Percentiles rank a stretch among this genome's conserved stretches.
These are phyloP conservation scores for Didymella keratinophila DNA, from an alignment of 2,329 filamentous ascomycete genomes.

Conservation along the genomic window DNA sequence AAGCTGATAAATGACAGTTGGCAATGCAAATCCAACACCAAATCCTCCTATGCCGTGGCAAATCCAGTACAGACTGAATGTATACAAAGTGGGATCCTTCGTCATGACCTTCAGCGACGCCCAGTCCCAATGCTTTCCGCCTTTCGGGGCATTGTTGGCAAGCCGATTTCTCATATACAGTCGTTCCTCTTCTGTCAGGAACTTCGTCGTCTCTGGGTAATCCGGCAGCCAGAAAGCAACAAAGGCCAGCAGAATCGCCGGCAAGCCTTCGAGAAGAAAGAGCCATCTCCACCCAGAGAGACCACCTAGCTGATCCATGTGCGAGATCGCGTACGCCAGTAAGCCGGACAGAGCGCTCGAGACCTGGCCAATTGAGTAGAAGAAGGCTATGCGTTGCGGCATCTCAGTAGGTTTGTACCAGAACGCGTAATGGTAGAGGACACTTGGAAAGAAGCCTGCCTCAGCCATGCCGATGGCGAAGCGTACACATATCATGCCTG, in stretches of 20 bases:
- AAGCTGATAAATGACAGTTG: slow-evolving; percentile 33
- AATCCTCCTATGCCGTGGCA: slow-evolving; percentile 34
- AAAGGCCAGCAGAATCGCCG: slow-evolving; percentile 28
- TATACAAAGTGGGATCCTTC: slow-evolving; percentile 30
- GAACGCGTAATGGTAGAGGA: slow-evolving; percentile 60
- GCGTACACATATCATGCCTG: slow-evolving; percentile 33
- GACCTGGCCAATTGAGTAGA: slow-evolving; percentile 59
- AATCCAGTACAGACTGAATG: slow-evolving; percentile 32
- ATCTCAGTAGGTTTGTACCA: slow-evolving; percentile 54
- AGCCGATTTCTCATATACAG: slow-evolving; percentile 21
- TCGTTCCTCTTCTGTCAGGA: slow-evolving; percentile 29
- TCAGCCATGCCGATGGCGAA: slow-evolving; percentile 33
- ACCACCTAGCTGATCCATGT: slow-evolving; percentile 63
- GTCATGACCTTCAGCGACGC: slow-evolving; percentile 22
- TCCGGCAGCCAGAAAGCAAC: slow-evolving; percentile 23
- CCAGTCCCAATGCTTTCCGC: slow-evolving; percentile 30
- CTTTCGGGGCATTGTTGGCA: slow-evolving; percentile 21
- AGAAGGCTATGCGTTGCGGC: slow-evolving; percentile 31
- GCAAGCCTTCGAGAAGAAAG: slow-evolving; percentile 29
- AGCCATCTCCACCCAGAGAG: slow-evolving; percentile 43
- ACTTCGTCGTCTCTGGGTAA: slow-evolving; percentile 29
- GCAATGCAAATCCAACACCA: slow-evolving; percentile 27
- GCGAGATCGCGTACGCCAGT: slow-evolving; percentile 64
- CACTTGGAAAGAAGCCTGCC: slow-evolving; percentile 26
- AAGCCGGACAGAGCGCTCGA: slow-evolving; percentile 28